Evolutionary conservation across 2,329 filamentous ascomycete species (phyloP).

Genomic region (Didymella lethalis): DNA sequence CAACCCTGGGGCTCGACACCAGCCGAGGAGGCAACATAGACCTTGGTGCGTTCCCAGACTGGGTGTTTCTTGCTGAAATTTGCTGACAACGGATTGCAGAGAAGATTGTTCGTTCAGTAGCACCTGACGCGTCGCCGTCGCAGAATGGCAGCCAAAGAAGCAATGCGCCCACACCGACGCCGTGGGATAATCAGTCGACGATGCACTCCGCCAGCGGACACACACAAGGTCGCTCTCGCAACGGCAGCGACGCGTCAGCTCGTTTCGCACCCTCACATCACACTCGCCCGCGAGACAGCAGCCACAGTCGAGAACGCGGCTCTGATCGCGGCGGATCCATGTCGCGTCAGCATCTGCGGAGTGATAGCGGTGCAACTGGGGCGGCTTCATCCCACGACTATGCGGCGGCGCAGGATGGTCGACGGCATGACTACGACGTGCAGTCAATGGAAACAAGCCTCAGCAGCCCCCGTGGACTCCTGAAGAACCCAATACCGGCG

Average conservation of each 20-base stretch:
- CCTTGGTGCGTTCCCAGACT: slow-evolving; percentile 69
- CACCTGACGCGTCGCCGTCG: slow-evolving; percentile 63
- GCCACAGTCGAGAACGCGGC: slow-evolving; percentile 49
- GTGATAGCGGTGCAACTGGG: slow-evolving; percentile 78
- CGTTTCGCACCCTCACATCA: slow-evolving; percentile 40
- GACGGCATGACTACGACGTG: slow-evolving; percentile 92
- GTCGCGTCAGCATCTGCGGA: slow-evolving; percentile 69
- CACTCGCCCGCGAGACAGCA: slow-evolving; percentile 47
- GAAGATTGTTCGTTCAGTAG: slow-evolving; percentile 90
- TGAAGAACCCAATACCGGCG: slow-evolving; percentile 86
- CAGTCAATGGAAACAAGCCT: slow-evolving; percentile 94
- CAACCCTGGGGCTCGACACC: slow-evolving; percentile 88
- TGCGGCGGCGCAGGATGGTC: slow-evolving; percentile 74
- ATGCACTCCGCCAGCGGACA: slow-evolving; percentile 58
- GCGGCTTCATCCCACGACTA: slow-evolving; percentile 80
- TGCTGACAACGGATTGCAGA: slow-evolving; percentile 62
- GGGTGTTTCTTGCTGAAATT: slow-evolving; percentile 8
- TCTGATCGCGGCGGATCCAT: slow-evolving; percentile 51
- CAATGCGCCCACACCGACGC: slow-evolving; percentile 65
- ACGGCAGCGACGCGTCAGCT: slow-evolving; percentile 45
- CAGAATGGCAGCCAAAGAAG: slow-evolving; percentile 50
- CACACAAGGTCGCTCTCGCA: slow-evolving; percentile 49
- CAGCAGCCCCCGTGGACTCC: slow-evolving; percentile 72
- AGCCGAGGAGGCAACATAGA: slow-evolving; percentile 92
- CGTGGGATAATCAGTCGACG: slow-evolving; percentile 68